Percentiles rank a stretch among this genome's conserved stretches.
Conservation (phyloP, 805 yeast genomes). For the Pichia insulana region DNA sequence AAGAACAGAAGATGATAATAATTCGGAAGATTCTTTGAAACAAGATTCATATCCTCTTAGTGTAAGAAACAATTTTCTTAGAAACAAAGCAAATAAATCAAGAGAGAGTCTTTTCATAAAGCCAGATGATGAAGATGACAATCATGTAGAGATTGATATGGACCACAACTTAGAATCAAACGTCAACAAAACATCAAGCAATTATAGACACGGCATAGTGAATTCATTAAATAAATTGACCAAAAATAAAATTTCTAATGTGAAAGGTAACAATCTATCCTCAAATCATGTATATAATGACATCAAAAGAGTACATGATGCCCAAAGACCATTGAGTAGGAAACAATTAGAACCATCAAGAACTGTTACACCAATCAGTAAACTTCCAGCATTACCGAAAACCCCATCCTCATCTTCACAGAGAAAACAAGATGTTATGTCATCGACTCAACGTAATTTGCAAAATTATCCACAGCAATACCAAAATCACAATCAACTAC, state of each 20-base stretch:
- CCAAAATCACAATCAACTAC: not conserved
- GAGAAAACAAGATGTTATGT: not conserved
- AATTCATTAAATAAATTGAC: not conserved
- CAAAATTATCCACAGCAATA: too few species aligned
- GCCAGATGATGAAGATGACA: slow-evolving; percentile 4
- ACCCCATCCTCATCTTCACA: slow-evolving; percentile 12
- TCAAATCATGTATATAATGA: slow-evolving; percentile 12
- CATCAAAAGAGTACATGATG: slow-evolving; percentile 11
- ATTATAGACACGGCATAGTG: too few species aligned
- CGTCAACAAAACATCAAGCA: slow-evolving; percentile 26
- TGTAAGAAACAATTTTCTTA: slow-evolving; percentile 1
- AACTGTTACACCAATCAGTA: slow-evolving; percentile 8
- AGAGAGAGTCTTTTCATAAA: slow-evolving; percentile 12
- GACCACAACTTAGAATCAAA: too few species aligned
- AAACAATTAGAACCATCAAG: slow-evolving; percentile 9
- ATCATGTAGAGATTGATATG: not conserved
- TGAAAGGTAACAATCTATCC: not conserved
- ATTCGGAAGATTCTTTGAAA: slow-evolving; percentile 6
- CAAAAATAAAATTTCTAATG: not conserved
- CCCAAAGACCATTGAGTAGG: slow-evolving; percentile 6
- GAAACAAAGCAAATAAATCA: slow-evolving; percentile 5
- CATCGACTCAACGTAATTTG: too few species aligned
- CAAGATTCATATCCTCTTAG: slow-evolving; percentile 1
- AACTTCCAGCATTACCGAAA: slow-evolving; percentile 10
- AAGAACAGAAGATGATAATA: slow-evolving; percentile 9